Percentiles rank a stretch among this genome's conserved stretches.
phyloP scores from a whole-genome alignment of 2,329 filamentous ascomycete genomes.

The Diaporthe capsici region DNA sequence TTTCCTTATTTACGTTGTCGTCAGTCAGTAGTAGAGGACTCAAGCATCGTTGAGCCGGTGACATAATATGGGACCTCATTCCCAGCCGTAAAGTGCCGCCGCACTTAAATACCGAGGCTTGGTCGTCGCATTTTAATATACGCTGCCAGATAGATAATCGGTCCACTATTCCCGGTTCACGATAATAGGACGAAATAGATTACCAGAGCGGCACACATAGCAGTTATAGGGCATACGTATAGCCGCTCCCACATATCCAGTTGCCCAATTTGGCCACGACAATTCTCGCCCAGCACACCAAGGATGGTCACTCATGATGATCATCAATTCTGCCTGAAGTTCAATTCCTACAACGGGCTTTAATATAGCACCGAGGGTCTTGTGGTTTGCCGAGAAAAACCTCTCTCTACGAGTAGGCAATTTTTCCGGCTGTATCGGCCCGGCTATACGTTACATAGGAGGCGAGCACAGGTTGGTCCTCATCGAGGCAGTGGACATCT shows the following conservation, averaged over 20 bases:
- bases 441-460: neutral
- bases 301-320: neutral
- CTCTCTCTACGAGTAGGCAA: neutral
- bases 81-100: neutral
- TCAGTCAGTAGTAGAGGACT: neutral
- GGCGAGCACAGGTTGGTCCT: neutral
- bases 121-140: neutral
- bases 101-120: neutral
- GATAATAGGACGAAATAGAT: neutral
- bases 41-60: neutral
- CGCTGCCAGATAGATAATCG: neutral
- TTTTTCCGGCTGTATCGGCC: neutral
- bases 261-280: too few relatives aligned
- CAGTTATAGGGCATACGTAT: neutral
- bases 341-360: neutral
- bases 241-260: neutral
- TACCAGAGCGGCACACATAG: neutral
- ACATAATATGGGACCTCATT: too few relatives aligned
- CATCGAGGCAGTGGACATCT: neutral
- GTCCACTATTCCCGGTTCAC: neutral
- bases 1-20: neutral
- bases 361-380: neutral
- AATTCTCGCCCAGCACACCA: neutral
- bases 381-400: neutral
- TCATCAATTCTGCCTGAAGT: conserved; percentile 22